Conservation (phyloP, 2,329 filamentous ascomycete genomes). For the Pestalotiopsis sp. region DNA sequence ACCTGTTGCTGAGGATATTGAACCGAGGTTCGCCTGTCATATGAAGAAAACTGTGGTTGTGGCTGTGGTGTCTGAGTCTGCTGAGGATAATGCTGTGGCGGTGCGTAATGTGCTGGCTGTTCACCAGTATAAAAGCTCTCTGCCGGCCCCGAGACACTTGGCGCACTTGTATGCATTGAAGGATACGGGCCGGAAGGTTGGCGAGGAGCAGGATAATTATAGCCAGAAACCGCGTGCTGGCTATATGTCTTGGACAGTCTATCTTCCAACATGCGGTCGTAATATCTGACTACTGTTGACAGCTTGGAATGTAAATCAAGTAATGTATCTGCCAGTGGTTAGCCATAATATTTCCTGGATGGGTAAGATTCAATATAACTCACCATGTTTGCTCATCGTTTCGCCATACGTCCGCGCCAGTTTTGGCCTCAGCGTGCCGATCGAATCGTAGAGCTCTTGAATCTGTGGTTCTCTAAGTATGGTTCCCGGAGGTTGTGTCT, state of each 20-base stretch:
- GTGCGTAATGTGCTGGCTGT: constrained; percentile 49
- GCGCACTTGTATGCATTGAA: constrained; percentile 60
- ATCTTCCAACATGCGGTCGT: constrained; percentile 97
- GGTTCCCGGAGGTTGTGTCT: constrained; percentile 93
- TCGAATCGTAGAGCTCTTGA: constrained; percentile 96
- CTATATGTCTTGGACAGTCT: constrained; percentile 90
- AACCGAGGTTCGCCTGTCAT: constrained; percentile 44
- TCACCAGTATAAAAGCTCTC: constrained; percentile 85
- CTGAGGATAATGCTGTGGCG: constrained; percentile 55
- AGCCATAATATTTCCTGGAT: constrained; percentile 26
- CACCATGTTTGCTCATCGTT: constrained; percentile 99
- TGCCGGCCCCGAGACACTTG: constrained; percentile 53
- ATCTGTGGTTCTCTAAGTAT: constrained; percentile 97
- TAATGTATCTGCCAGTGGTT: constrained; percentile 70
- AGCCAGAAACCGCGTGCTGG: constrained; percentile 72
- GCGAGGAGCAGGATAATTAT: constrained; percentile 56
- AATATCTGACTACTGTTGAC: constrained; percentile 94
- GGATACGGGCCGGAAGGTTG: constrained; percentile 70
- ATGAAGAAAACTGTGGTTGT: constrained; percentile 46
- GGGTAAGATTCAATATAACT: constrained; percentile 29
- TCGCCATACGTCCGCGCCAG: constrained; percentile 94
- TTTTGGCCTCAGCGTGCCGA: constrained; percentile 90
- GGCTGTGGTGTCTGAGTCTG: constrained; percentile 45
- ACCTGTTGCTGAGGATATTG: constrained; percentile 48
- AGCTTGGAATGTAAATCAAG: constrained; percentile 94